Base-by-base conservation (phyloP, 2,329 filamentous ascomycete genomes). In the Talaromyces sp. region DNA sequence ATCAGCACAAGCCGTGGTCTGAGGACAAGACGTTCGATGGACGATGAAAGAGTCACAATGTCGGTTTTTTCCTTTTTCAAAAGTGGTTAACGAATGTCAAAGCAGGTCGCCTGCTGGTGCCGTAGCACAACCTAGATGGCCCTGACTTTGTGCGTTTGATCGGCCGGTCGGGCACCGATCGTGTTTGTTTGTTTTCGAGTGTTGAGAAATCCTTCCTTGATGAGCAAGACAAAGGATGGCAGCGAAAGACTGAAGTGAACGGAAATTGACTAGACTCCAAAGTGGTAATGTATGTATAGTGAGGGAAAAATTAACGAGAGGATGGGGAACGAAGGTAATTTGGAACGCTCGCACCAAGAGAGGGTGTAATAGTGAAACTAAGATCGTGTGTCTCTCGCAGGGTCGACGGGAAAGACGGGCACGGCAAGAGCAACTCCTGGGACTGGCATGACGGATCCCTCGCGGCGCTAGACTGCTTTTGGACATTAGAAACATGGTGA, bases 21-120 rank as follows among this genome's bases (percentile, higher is more conserved):
- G 66, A 62, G 62, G 67, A 63, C 64, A 64, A 62, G 60, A 64
- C 44, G 59, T 12, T 54, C 11, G 50, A 54, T 35, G 18, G 12
- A 23, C n/a, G 48, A 54, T 35, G 42, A 23, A 21, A 54, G 50
- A 54, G n/a, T 54, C 28, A 35, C 25, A n/a, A 18, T 52, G 28
- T 18, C 50, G 11, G n/a, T n/a, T n/a, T n/a, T n/a, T n/a, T n/a
- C n/a, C n/a, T 35, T 16, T 14, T 37, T 37, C 46, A 14, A 35
- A 21, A 21, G 25, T 52, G 9, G 28, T 14, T n/a, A 35, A 35
- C 28, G 18, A 52, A 33, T 33, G 52, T 57, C 57, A 31, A 48
- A 56, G 46, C 58, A 60, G 42, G 62, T 46, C 62, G 62, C 57
- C 62, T 9, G 40, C 21, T 55, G 62, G 62, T 58, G 62, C 40